Base-by-base conservation (phyloP, 768 basidiomycete species). In the Lactarius trivialis region DNA sequence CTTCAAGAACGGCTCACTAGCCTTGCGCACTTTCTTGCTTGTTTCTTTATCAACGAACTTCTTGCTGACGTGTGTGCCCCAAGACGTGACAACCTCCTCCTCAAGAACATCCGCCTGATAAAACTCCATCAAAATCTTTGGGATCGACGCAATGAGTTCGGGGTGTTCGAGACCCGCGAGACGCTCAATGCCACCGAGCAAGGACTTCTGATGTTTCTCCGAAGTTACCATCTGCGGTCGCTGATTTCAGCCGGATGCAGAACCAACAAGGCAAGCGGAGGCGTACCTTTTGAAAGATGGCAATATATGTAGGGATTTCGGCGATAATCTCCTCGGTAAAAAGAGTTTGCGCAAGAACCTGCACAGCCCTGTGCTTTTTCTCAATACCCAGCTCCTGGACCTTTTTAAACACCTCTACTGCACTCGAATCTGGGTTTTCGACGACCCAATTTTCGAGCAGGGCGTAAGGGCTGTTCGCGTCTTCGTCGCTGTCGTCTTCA, bases 1-100 rank as follows among this genome's bases (percentile, higher is more conserved):
- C 81, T 94, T 93, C 71, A 98, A 77, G 80, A 98, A 98, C 0
- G 95, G 93, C 73, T 92, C 93, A 67, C 90, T 89, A 14, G 93
- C 93, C 79, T 95, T 96, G 69, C 95, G 81, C 56, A 99, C 94
- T 76, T 85, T 94, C 84, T 98, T 98, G 74, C 89, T 91, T 51
- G 84, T 88, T 30, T 98, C 94, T 76, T 89, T 93, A 75, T 96
- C 91, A 50, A 94, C 91, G 71, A 93, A 96, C 77, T 98, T 97
- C 81, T 90, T 96, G 76, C 88, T 91, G 71, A 94, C 92, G 68
- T 96, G 94, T 4, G 92, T 96, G 9, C 94, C 94, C 96, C 94
- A 98, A 65, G 94, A 85, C 11, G 80, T 85, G 55, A 95, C 79
- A 7, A 96, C 81, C 28, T 92, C 93, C 73, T 99, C 97, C 7